Evolutionary conservation across 352 stramenopile species (phyloP).

Genomic region (Chrysophaeum taylorii): DNA sequence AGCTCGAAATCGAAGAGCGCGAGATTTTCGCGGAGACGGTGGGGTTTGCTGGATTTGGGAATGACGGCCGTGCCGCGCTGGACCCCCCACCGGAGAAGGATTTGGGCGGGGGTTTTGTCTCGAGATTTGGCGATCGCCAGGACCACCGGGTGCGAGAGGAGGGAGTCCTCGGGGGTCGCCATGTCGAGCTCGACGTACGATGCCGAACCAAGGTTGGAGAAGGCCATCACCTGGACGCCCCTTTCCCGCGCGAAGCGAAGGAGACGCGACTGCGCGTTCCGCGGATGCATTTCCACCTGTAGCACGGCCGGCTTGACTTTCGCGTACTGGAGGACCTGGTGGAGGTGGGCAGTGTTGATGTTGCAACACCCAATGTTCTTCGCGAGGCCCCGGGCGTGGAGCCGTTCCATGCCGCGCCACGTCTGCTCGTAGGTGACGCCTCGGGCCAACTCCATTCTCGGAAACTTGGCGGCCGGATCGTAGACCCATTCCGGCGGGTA

Average conservation of each 20-base stretch:
- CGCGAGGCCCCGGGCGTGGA: conserved; percentile 32
- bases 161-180: conserved; percentile 39
- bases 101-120: conserved; percentile 39
- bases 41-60: conserved; percentile 45
- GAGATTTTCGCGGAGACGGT: conserved; percentile 46
- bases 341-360: conserved; percentile 45
- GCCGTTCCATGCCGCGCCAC: conserved; percentile 56
- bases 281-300: conserved; percentile 53
- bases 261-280: conserved; percentile 46
- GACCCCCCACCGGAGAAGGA: conserved; percentile 53
- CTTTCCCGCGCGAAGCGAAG: conserved; percentile 46
- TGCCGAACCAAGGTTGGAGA: conserved; percentile 42
- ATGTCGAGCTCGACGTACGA: conserved; percentile 47
- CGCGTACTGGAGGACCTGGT: conserved; percentile 41
- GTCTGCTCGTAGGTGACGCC: conserved; percentile 38
- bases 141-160: conserved; percentile 40
- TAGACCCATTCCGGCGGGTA: conserved; percentile 49
- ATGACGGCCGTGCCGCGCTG: conserved; percentile 49
- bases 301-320: conserved; percentile 42
- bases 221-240: conserved; percentile 45
- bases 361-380: conserved; percentile 50
- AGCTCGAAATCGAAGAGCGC: conserved; percentile 47
- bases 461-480: conserved; percentile 5
- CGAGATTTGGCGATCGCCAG: background rate
- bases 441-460: conserved; percentile 9